Conservation (phyloP, 805 yeast species). For the Nakazawaea holstii region DNA sequence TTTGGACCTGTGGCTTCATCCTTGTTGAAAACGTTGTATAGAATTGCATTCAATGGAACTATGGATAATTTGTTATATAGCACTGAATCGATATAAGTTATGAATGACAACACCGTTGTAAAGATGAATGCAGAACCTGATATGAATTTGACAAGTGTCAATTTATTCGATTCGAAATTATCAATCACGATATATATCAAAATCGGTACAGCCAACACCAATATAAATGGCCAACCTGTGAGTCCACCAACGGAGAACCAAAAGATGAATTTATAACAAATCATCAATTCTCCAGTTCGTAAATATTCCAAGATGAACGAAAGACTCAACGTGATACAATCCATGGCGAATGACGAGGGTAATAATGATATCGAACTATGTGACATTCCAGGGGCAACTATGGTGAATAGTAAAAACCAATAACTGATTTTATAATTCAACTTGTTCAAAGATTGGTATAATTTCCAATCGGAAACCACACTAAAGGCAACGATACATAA, state of each 20-base stretch:
- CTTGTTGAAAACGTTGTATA: conserved; percentile 73
- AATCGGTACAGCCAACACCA: conserved; percentile 60
- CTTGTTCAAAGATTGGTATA: conserved; percentile 37
- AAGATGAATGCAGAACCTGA: background rate
- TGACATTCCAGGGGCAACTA: conserved; percentile 74
- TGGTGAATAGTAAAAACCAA: conserved; percentile 59
- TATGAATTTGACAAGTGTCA: background rate
- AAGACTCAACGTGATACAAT: conserved; percentile 40
- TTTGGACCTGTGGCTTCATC: conserved; percentile 76
- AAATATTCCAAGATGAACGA: conserved; percentile 32
- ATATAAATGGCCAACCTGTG: conserved; percentile 88
- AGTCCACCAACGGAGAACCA: conserved; percentile 64
- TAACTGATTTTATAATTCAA: conserved; percentile 5
- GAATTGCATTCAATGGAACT: conserved; percentile 78
- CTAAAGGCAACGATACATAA: conserved; percentile 33
- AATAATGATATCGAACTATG: conserved; percentile 84
- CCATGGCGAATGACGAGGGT: conserved; percentile 77
- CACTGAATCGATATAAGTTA: conserved; percentile 44
- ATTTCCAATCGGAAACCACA: conserved; percentile 45
- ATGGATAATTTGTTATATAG: conserved; percentile 57
- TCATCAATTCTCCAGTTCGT: conserved; percentile 17
- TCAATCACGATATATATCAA: conserved; percentile 28
- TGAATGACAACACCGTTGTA: conserved; percentile 10
- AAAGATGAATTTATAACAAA: conserved; percentile 25
- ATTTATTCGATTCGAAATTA: background rate